These are phyloP conservation scores for Poa pratensis DNA, from an alignment of 176 grass and related monocot genomes.

Conservation along the genomic window DNA sequence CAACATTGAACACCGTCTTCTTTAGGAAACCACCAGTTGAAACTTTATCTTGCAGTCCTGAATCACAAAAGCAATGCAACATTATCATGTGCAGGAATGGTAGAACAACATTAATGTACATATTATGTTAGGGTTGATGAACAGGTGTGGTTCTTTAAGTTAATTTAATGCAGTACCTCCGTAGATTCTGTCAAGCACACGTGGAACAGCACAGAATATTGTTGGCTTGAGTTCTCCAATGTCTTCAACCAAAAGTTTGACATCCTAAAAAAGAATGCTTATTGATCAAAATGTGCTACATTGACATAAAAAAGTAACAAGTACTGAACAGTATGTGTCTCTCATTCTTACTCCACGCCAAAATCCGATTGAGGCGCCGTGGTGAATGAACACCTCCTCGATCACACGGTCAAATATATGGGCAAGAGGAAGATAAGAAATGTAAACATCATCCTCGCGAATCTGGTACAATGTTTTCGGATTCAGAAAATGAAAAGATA, in stretches of 20 bases:
- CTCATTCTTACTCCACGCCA: constrained; percentile 85
- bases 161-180: constrained; percentile 67
- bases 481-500: constrained; percentile 33
- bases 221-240: constrained; percentile 94
- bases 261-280: constrained; percentile 67
- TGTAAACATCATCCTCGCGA: constrained; percentile 62
- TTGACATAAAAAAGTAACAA: constrained; percentile 19
- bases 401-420: constrained; percentile 96
- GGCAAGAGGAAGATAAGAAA: constrained; percentile 93
- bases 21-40: constrained; percentile 76
- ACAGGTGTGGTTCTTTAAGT: not conserved
- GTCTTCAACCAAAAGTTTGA: constrained; percentile 91
- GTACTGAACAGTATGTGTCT: not conserved
- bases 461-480: constrained; percentile 52
- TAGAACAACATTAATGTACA: constrained; percentile 7
- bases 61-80: constrained; percentile 38
- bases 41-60: constrained; percentile 88
- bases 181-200: constrained; percentile 87
- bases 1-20: constrained; percentile 77
- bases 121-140: not conserved
- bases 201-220: constrained; percentile 92
- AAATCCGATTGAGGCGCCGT: constrained; percentile 92
- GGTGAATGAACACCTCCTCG: constrained; percentile 91
- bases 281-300: constrained; percentile 31
- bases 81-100: constrained; percentile 9